Evolutionary conservation across 2,329 filamentous ascomycete genomes (phyloP).

Genomic region (Diaporthe velutina): DNA sequence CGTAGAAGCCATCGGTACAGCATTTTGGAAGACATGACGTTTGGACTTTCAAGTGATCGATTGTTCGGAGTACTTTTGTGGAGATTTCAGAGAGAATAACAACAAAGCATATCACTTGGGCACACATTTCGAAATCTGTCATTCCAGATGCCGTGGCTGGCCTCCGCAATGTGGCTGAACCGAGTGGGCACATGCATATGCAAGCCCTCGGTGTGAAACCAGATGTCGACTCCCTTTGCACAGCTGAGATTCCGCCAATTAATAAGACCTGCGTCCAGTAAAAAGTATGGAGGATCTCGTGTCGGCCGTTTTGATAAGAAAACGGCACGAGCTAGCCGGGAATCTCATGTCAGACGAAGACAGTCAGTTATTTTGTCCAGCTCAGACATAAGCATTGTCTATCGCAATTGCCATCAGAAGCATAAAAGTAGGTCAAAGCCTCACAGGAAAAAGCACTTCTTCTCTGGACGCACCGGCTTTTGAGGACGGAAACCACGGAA

Average conservation of each 20-base stretch:
- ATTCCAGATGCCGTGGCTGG: neutral
- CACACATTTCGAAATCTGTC: neutral
- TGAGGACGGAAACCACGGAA: no score
- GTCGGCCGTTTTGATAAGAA: neutral
- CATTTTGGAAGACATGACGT: neutral
- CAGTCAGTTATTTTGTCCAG: no score
- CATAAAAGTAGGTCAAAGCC: no score
- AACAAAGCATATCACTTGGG: neutral
- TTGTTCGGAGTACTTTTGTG: neutral
- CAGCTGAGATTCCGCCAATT: neutral
- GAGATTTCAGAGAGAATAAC: neutral
- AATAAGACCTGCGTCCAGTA: rapidly evolving
- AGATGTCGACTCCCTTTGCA: neutral
- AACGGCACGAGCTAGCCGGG: no score
- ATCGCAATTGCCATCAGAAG: no score
- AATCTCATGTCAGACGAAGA: no score
- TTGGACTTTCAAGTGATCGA: neutral
- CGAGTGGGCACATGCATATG: neutral
- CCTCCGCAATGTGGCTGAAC: neutral
- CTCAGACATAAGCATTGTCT: no score
- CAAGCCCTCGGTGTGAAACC: neutral
- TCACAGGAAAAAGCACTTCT: no score
- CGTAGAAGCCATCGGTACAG: neutral
- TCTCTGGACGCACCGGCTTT: no score
- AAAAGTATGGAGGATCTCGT: neutral